Base-by-base conservation (phyloP, 106 monocot genomes). In the Apostasia ramifera region DNA sequence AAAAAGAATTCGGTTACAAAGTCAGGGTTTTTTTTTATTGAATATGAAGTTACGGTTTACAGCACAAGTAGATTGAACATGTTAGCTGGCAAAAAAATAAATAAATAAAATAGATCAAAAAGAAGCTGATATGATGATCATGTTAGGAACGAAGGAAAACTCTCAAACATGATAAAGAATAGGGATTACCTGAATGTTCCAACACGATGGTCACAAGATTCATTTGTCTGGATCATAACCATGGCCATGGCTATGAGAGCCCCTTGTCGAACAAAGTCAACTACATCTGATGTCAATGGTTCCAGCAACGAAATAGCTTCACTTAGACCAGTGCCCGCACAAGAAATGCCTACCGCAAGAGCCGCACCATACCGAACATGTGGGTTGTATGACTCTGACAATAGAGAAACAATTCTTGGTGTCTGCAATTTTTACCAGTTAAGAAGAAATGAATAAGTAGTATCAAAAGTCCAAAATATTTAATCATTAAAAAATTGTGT, bases 341-440 rank as follows among this genome's bases (percentile, higher is more conserved):
- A 99, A 9, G 98, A 99, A 58, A 99, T 99, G 26, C 98, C 98
- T 55, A 99, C 92, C 54, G 98, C 98, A 68, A 99, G 70, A 60
- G 98, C 98, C 2, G 98, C 98, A 76, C 98, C 98, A 80, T 99
- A 99, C 1, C 98, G 86, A 2, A 99, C 98, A 82, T 99, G 98
- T 63, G 98, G 98, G 66, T 99, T 99, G 78, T 99, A 99, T 1
- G 98, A 99, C 49, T 99, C 98, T 1, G 98, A 99, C 6, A 99
- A 81, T 1, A 99, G 85, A 10, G 98, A 99, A 53, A 99, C 98
- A 70, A 99, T 99, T 81, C 98, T 88, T 64, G 98, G 98, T 42
- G 98, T 98, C 98, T 98, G 90, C 74, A 84, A 55, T 26, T 26
- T 26, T 26, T 26, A 26, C 26, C 0, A 26, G 0, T 26, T 26